These are phyloP conservation scores for Peronospora destructor DNA, from an alignment of 352 stramenopile genomes.

Conservation along the genomic window DNA sequence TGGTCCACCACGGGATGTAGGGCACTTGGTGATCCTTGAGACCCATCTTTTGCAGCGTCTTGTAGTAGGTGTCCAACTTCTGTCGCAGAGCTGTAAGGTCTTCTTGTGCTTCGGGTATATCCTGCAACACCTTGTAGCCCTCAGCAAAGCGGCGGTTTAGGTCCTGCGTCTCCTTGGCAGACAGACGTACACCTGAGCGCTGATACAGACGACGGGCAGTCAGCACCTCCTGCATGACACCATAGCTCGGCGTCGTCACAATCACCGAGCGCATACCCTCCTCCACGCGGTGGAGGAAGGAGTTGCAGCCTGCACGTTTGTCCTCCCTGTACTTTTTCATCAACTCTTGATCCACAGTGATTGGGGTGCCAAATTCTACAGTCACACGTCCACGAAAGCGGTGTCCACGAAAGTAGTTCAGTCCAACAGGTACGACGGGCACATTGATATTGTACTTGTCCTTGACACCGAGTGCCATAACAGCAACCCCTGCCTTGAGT, in stretches of 20 bases:
- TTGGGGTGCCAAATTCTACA: constrained; percentile 94
- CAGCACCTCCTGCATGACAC: constrained; percentile 93
- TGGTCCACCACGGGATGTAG: constrained; percentile 82
- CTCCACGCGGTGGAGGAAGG: constrained; percentile 75
- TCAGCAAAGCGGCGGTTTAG: constrained; percentile 89
- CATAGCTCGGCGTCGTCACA: constrained; percentile 96
- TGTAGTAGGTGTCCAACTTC: constrained; percentile 83
- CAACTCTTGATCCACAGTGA: constrained; percentile 76
- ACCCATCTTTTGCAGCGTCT: constrained; percentile 79
- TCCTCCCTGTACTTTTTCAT: constrained; percentile 86
- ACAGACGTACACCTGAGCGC: constrained; percentile 75
- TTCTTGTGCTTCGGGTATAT: constrained; percentile 47
- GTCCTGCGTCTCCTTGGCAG: constrained; percentile 88
- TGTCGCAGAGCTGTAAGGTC: constrained; percentile 59
- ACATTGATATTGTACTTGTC: constrained; percentile 95
- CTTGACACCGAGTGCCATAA: constrained; percentile 95
- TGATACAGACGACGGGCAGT: constrained; percentile 93
- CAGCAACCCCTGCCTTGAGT: constrained; percentile 95
- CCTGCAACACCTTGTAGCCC: constrained; percentile 80
- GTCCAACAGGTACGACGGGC: constrained; percentile 94
- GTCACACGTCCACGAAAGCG: constrained; percentile 93
- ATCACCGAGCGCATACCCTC: constrained; percentile 90
- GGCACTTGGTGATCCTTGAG: constrained; percentile 89
- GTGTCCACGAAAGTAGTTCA: constrained; percentile 98
- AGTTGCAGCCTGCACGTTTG: constrained; percentile 77